Evolutionary conservation across 2,329 filamentous ascomycete species (phyloP), one percentile per base, ranked within the genome.

Genomic region (Monilinia fructicola): DNA sequence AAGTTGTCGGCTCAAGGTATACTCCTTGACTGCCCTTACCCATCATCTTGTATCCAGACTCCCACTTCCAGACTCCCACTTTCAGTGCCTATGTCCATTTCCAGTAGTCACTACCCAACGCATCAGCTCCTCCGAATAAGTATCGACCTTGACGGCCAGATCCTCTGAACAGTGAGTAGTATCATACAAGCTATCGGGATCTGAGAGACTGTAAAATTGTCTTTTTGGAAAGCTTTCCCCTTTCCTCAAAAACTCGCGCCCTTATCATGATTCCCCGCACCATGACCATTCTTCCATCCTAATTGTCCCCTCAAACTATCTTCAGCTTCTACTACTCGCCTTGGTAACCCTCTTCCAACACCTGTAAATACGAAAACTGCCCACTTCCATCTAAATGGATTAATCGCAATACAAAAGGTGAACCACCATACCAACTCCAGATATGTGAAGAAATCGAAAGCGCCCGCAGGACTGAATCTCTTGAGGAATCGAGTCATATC

Each of bases 331-430:
- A 94, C 87, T 35, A 95, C 81, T 18, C 79, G 81, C 76, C 85
- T 81, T 0, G 92, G 92, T 56, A 95, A 75, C 26, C 81, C 81
- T 54, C 85, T 81, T 0, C 90, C 91, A 40, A 94, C 76, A 0
- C 92, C 92, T 68, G 90, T 90, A 73, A 96, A 88, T 21, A 96
- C 91, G 75, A 96, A 96, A 0, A 88, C 76, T 0, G 89, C 90
- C 92, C 92, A 96, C 80, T 96, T 96, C 91, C 92, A 96, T 11
- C 92, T 81, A 77, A 96, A 96, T 0, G 92, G 92, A 74, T 96
- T 96, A 73, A 95, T 84, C 5, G 84, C 79, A 53, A 94, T 87
- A 66, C 89, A 89, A 74, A 95, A 96, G 7, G 87, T 76, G 71
- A 94, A 95, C 92, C 92, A 96, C 81, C 91, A 96, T 5, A 95